Percentiles rank a stretch among this genome's conserved stretches.
These are phyloP conservation scores for Fusarium chlamydosporum DNA, from an alignment of 2,329 filamentous ascomycete genomes.

Conservation along the genomic window DNA sequence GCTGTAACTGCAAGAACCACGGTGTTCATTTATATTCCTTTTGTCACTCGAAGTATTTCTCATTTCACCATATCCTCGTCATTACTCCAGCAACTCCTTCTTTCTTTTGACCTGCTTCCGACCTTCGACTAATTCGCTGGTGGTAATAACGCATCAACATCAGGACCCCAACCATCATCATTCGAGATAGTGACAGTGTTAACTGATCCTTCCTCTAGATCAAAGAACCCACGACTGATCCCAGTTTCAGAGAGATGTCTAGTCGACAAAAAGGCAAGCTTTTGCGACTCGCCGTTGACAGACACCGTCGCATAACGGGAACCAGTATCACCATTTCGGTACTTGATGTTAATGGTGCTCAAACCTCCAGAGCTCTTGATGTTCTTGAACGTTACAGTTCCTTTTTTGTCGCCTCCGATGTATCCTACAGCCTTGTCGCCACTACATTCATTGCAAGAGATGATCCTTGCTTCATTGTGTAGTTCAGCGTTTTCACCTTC, in stretches of 20 bases:
- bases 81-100: not conserved
- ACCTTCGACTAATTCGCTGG: conserved; percentile 52
- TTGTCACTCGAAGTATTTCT: too few relatives aligned
- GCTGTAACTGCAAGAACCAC: too few relatives aligned
- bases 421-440: conserved; percentile 66
- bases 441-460: conserved; percentile 68
- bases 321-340: conserved; percentile 67
- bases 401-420: conserved; percentile 64
- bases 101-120: too few relatives aligned
- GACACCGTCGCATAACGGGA: conserved; percentile 67
- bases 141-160: conserved; percentile 65
- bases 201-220: conserved; percentile 60
- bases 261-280: conserved; percentile 69
- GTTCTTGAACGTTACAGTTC: conserved; percentile 62
- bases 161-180: conserved; percentile 57
- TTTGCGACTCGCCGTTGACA: conserved; percentile 68
- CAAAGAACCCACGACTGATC: conserved; percentile 63
- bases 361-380: conserved; percentile 62
- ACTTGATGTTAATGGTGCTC: conserved; percentile 68
- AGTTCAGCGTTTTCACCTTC: conserved; percentile 67
- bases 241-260: conserved; percentile 56
- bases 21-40: too few relatives aligned
- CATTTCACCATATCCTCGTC: too few relatives aligned
- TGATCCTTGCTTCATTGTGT: conserved; percentile 59
- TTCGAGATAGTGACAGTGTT: conserved; percentile 66